phyloP scores from a whole-genome alignment of 805 yeast genomes.

The Soucietia sequanensis region DNA sequence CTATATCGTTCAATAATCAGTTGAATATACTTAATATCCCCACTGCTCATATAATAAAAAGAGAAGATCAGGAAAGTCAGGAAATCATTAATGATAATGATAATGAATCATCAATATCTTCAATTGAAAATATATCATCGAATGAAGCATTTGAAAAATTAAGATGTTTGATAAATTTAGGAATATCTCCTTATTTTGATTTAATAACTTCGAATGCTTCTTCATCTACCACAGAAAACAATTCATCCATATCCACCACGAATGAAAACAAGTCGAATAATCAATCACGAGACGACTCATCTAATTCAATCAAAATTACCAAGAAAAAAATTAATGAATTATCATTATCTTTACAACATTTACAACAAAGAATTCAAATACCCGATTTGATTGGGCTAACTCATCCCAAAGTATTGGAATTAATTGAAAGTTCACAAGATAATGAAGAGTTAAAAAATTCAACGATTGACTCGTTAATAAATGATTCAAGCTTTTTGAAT shows the following conservation, averaged over 20 bases:
- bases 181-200: conserved; percentile 71
- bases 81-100: conserved; percentile 1
- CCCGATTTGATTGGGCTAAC: conserved; percentile 58
- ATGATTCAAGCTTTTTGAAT: conserved; percentile 61
- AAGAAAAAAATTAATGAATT: conserved; percentile 68
- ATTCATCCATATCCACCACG: background rate
- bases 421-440: conserved; percentile 6
- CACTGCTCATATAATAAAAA: conserved; percentile 6
- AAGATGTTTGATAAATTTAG: conserved; percentile 58
- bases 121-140: conserved; percentile 3
- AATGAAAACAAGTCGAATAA: conserved; percentile 1
- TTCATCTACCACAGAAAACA: background rate
- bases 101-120: conserved; percentile 7
- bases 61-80: conserved; percentile 2
- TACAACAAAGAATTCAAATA: conserved; percentile 64
- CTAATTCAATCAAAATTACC: conserved; percentile 39
- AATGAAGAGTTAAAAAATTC: conserved; percentile 23
- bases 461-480: conserved; percentile 29
- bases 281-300: conserved; percentile 1
- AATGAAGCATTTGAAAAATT: conserved; percentile 48
- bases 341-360: conserved; percentile 60
- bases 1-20: conserved; percentile 24
- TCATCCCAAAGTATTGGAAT: conserved; percentile 46
- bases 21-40: conserved; percentile 37
- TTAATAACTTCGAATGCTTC: conserved; percentile 24